Evolutionary conservation across 768 basidiomycete species (phyloP).

Genomic region (Holtermanniella nyarrowii): DNA sequence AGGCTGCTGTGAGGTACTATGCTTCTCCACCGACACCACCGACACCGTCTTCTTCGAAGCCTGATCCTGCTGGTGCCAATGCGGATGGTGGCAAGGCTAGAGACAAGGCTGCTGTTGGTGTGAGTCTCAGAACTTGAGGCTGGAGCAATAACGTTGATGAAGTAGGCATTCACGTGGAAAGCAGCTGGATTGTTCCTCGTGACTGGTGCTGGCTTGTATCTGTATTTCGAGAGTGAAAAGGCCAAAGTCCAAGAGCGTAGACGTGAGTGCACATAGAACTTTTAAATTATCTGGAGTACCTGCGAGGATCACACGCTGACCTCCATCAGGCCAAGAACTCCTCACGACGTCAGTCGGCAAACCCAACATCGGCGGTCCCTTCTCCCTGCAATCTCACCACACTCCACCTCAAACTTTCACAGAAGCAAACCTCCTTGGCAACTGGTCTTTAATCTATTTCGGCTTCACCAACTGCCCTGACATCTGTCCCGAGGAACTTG

Average conservation of each 20-base stretch:
- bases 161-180: slow-evolving; percentile 87
- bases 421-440: slow-evolving; percentile 70
- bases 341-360: slow-evolving; percentile 65
- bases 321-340: slow-evolving; percentile 58
- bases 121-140: slow-evolving; percentile 6
- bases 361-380: slow-evolving; percentile 84
- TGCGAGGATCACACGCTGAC: not conserved
- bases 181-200: slow-evolving; percentile 75
- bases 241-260: slow-evolving; percentile 61
- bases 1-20: too few species aligned
- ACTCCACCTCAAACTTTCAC: slow-evolving; percentile 57
- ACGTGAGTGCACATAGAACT: too few species aligned
- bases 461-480: slow-evolving; percentile 99
- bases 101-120: slow-evolving; percentile 30
- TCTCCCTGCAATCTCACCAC: slow-evolving; percentile 52
- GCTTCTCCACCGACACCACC: too few species aligned
- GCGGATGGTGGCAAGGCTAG: slow-evolving; percentile 2
- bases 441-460: slow-evolving; percentile 77
- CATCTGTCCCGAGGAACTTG: slow-evolving; percentile 94
- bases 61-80: not conserved
- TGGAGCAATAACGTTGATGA: not conserved
- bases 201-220: slow-evolving; percentile 69
- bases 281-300: too few species aligned
- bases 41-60: not conserved
- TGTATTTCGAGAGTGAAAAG: slow-evolving; percentile 86